Evolutionary conservation across 129 eudicot genomes (phyloP), one percentile per base, ranked within the genome.

Genomic region (Sambucus nigra): DNA sequence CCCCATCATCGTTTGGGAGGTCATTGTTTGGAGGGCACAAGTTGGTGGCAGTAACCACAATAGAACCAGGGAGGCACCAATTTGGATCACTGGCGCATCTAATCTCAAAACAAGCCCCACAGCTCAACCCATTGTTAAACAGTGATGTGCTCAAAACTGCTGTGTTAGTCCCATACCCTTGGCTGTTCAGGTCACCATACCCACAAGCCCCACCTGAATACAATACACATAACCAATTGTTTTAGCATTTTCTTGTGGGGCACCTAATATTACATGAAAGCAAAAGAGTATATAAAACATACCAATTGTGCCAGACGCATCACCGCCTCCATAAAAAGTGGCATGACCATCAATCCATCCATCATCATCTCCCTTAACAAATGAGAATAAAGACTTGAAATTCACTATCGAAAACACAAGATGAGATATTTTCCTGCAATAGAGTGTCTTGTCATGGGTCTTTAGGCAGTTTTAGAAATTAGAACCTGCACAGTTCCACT

Each of bases 181-280:
- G 78, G 64, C 70, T 79, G 72, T 82, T 82, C n/a, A 85, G 47
- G 61, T 85, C 80, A 11, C 96, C 96, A 64, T 82, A 87, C 13
- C 96, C 96, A 72, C 96, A 87, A 14, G 96, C 93, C 47, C 95
- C 95, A 71, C 95, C 95, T 85, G n/a, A n/a, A n/a, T n/a, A n/a
- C n/a, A n/a, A 53, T 2, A n/a, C n/a, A 68, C 50, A 31, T 3
- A 5, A 31, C 38, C 38, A 31, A 3, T 3, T 31, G 38, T 31
- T 3, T 3, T 31, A 9, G 5, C 38, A 31, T 31, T 5, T 31
- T 35, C 13, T 35, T 15, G 13, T 15, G 42, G 8, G 42, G 42
- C 13, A 35, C 9, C 13, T 3, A 35, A 35, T 1, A 35, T 7
- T n/a, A 15, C 13, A 35, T 35, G 4, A 35, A 15, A 35, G 42